A percentile compares a stretch with the other conserved stretches of the same genome.
Conservation (phyloP, 2,329 filamentous ascomycete species). For the Ophiocordyceps sinensis region DNA sequence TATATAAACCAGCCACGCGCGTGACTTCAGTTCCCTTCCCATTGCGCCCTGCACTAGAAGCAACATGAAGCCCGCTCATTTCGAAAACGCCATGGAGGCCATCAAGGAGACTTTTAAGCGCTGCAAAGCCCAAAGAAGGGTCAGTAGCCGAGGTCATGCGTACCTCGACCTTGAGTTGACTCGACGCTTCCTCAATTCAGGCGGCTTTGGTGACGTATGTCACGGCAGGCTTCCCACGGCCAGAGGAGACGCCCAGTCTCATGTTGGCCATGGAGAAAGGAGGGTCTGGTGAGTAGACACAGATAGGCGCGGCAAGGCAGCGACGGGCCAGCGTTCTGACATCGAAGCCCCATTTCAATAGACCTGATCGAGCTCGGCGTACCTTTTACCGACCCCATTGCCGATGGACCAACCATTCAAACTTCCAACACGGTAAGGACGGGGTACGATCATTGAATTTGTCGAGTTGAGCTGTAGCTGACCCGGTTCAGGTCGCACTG, state of each 20-base stretch:
- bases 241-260: slow-evolving; percentile 70
- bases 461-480: slow-evolving; percentile 2
- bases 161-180: neutral
- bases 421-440: slow-evolving; percentile 66
- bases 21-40: neutral
- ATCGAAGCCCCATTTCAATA: slow-evolving; percentile 2
- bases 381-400: slow-evolving; percentile 96
- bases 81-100: slow-evolving; percentile 31
- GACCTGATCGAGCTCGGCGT: slow-evolving; percentile 93
- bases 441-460: slow-evolving; percentile 5
- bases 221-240: slow-evolving; percentile 79
- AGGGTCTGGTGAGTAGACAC: slow-evolving; percentile 54
- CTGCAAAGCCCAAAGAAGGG: slow-evolving; percentile 44
- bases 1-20: neutral
- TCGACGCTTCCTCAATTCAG: slow-evolving; percentile 23
- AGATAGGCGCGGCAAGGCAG: too few relatives aligned
- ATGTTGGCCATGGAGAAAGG: slow-evolving; percentile 84
- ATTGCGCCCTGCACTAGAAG: neutral
- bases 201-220: slow-evolving; percentile 89
- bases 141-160: slow-evolving; percentile 18
- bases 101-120: slow-evolving; percentile 44
- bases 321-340: neutral
- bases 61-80: neutral
- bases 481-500: slow-evolving; percentile 44
- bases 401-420: slow-evolving; percentile 94